Base-by-base conservation (phyloP, 345 rosid species). In the Pugionium dolabratum region DNA sequence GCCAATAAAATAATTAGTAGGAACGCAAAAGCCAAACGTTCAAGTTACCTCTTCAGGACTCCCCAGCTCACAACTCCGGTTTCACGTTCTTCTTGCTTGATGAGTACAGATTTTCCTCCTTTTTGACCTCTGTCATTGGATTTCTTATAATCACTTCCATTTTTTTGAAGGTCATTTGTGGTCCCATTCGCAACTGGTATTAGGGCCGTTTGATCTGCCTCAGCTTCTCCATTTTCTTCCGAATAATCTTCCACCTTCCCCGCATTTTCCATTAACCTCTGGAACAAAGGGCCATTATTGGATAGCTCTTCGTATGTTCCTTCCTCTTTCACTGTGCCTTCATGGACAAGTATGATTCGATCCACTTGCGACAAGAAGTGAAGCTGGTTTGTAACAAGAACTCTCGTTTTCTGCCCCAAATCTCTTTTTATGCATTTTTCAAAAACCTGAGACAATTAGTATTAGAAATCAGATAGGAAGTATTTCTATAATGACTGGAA, bases 291-390 rank as follows among this genome's bases (percentile, higher is more conserved):
- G 36, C 99, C 99, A 74, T 76, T 87, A 48, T 52, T 80, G 26
- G 91, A 90, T 59, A 94, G 91, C 66, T 88, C 87, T 66, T 86
- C 97, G 76, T 87, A 94, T 57, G 97, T 88, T 69, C 99, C 99
- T 79, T 87, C 96, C 82, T 94, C 99, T 81, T 91, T 86, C 61
- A 94, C 85, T 74, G 54, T 79, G 50, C 99, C 99, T 51, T 94
- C 97, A 69, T 94, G 97, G 26, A 94, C 99, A 75, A 94, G 82
- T 56, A 94, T 76, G 59, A 94, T 87, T 76, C 83, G 85, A 74
- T 94, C 99, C 54, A 94, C 99, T 79, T 90, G 91, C 25, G 99
- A 90, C 41, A 94, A 88, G 70, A 94, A 94, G 82, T 94, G 99
- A 59, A 94, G 86, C 80, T 94, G 99, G 83, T 94, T 94, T 41